Evolutionary conservation across 2,329 filamentous ascomycete genomes (phyloP).

Genomic region (Escovopsis sp.): DNA sequence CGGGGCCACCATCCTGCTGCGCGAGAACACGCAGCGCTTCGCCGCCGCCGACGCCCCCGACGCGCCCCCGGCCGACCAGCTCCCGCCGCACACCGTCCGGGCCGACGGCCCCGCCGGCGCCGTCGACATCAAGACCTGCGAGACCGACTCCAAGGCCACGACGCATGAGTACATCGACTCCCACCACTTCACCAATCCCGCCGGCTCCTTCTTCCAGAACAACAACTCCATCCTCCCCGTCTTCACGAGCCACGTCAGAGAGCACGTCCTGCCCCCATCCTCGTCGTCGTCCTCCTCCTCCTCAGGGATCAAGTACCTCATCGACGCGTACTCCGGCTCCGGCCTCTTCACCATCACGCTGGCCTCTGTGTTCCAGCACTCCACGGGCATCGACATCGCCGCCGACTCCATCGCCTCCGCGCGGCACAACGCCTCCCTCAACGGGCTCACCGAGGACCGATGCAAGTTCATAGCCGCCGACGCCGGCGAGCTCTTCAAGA

Average conservation of each 20-base stretch:
- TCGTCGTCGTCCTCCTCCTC: constrained; percentile 9
- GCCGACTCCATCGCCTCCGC: constrained; percentile 65
- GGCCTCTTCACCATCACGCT: constrained; percentile 95
- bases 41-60: constrained; percentile 27
- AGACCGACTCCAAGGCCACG: constrained; percentile 71
- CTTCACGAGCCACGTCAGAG: constrained; percentile 78
- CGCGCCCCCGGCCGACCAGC: constrained; percentile 12
- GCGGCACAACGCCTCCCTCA: constrained; percentile 61
- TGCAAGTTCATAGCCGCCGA: constrained; percentile 84
- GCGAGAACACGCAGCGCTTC: constrained; percentile 66
- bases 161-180: constrained; percentile 84
- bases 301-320: constrained; percentile 59
- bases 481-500: constrained; percentile 67
- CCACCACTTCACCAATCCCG: constrained; percentile 74
- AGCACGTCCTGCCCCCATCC: constrained; percentile 48
- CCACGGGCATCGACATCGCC: constrained; percentile 83
- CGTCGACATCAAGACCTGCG: constrained; percentile 72
- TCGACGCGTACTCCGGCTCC: constrained; percentile 94
- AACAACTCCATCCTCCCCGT: constrained; percentile 91
- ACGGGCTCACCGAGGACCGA: constrained; percentile 50
- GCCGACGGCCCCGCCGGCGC: constrained; percentile 48
- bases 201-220: constrained; percentile 96
- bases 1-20: constrained; percentile 77
- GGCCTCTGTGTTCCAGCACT: constrained; percentile 67
- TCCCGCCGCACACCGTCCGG: constrained; percentile 30